Conservation (phyloP, 352 stramenopile species). For the Pseudoperonospora humuli region DNA sequence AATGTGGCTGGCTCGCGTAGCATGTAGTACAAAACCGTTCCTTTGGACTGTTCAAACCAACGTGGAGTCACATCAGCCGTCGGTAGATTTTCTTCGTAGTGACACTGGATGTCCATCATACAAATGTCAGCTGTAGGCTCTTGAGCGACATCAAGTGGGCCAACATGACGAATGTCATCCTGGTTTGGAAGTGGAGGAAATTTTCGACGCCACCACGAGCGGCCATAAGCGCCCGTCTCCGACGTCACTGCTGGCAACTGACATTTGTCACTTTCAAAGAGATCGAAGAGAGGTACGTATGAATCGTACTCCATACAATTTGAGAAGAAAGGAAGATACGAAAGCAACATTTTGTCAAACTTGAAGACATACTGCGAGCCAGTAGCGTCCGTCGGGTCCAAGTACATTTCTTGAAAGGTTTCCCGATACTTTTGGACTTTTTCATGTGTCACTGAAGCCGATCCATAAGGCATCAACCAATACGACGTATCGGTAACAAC, state of each 20-base stretch:
- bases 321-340: conserved; percentile 95
- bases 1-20: conserved; percentile 88
- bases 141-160: conserved; percentile 78
- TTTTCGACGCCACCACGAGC: conserved; percentile 59
- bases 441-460: conserved; percentile 69
- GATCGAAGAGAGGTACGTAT: conserved; percentile 89
- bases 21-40: conserved; percentile 88
- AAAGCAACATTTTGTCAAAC: conserved; percentile 81
- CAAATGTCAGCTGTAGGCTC: conserved; percentile 91
- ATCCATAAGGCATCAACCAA: conserved; percentile 67
- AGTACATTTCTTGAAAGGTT: conserved; percentile 90
- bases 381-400: conserved; percentile 36
- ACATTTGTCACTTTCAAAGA: conserved; percentile 90
- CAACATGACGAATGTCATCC: conserved; percentile 90
- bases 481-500: conserved; percentile 47
- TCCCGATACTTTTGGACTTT: conserved; percentile 92
- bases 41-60: conserved; percentile 92
- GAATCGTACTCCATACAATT: conserved; percentile 96
- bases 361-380: conserved; percentile 54
- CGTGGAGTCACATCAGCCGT: conserved; percentile 86
- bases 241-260: conserved; percentile 77
- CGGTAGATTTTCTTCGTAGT: conserved; percentile 90
- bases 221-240: conserved; percentile 49
- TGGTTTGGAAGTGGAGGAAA: conserved; percentile 89
- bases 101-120: conserved; percentile 80